Base-by-base conservation (phyloP, 1,284 basidiomycete species). In the Tylopilus sp. region DNA sequence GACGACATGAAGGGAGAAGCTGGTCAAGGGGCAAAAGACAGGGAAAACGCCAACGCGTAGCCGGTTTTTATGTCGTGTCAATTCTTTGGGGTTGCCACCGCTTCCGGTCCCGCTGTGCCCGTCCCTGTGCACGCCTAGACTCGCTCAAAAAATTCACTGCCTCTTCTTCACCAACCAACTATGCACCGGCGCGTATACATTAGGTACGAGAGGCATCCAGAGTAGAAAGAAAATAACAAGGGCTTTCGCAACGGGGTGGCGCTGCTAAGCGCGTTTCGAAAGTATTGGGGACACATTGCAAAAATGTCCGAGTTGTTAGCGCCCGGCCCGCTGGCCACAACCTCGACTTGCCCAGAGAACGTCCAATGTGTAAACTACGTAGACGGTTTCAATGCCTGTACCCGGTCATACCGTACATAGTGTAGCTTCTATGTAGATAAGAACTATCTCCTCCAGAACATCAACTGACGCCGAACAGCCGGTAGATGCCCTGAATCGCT, bases 11-110 rank as follows among this genome's bases (percentile, higher is more conserved):
- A 39, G 10, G 24, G 29, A 39, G 39, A 22, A 50, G 43, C 17
- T 68, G 65, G 69, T 71, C 62, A 55, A 57, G 46, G 54, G 53
- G 39, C 50, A 54, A 59, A 35, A 57, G 57, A 59, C 56, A 15
- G 43, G 20, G 45, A 33, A 36, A 32, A 19, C 20, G 29, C 4
- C 37, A 37, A 11, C 43, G 33, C 37, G 22, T 25, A 32, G 39
- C 29, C 35, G 52, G 44, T 52, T 55, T 67, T 68, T 63, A 72
- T 68, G 60, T 43, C n/a, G 32, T 24, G 58, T 45, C 66, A 70
- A 68, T 68, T 72, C 67, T 71, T 68, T 68, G 70, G 67, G 67
- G 70, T 71, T 70, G 55, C 66, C 57, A 56, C 61, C 59, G 61
- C 56, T 57, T 62, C 50, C 29, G 44, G n/a, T 22, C 24, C 28